These are phyloP conservation scores for Fomitopsis schrenkii DNA, from an alignment of 1,284 basidiomycete genomes.

Conservation along the genomic window DNA sequence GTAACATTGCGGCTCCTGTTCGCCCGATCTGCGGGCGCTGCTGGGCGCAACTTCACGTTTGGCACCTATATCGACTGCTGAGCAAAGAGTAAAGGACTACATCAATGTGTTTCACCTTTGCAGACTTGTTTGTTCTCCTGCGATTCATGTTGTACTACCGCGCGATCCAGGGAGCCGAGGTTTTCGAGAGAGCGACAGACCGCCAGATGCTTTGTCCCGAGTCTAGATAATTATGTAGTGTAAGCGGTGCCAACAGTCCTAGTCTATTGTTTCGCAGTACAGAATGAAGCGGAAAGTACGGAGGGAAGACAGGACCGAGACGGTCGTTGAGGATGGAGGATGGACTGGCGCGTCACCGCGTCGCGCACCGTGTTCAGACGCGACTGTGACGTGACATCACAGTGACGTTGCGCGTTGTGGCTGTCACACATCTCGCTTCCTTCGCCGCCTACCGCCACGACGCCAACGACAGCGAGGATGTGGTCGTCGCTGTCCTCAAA, in stretches of 20 bases:
- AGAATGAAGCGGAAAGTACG: background rate
- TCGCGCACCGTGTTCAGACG: background rate
- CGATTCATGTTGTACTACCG: conserved; percentile 11
- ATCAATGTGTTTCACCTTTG: conserved; percentile 31
- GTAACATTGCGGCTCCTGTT: conserved; percentile 10
- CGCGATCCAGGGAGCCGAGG: background rate
- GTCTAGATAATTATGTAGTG: too few relatives aligned
- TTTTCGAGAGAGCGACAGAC: background rate
- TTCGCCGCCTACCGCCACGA: background rate
- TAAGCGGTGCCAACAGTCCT: too few relatives aligned
- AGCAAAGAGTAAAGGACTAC: background rate
- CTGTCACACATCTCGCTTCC: background rate
- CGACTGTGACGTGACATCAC: background rate
- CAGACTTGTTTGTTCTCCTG: conserved; percentile 38
- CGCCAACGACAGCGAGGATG: background rate
- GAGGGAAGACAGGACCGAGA: background rate
- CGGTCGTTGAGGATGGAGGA: background rate
- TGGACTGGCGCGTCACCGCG: background rate
- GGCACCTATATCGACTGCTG: conserved; percentile 49
- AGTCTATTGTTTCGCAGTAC: background rate
- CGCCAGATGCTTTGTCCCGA: too few relatives aligned
- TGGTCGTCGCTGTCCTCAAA: background rate
- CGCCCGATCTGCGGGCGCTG: conserved; percentile 29
- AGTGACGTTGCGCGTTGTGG: background rate
- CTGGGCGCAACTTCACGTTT: conserved; percentile 70